Evolutionary conservation across 2,329 filamentous ascomycete genomes (phyloP), one percentile per base, ranked within the genome.

Genomic region (Sporothrix sp.): DNA sequence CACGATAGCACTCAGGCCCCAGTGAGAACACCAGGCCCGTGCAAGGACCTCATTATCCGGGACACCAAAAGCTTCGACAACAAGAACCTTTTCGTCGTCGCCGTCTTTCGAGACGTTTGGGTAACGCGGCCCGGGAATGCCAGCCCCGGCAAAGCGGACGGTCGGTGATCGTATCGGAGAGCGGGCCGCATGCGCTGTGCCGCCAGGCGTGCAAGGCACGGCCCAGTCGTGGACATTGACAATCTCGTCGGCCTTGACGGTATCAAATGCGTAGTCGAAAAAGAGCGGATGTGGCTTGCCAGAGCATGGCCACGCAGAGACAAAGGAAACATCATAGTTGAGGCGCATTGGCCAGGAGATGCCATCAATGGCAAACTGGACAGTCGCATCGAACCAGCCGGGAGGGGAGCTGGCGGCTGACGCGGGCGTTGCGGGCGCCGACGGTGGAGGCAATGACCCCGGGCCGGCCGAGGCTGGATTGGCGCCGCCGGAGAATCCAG

Each of bases 41-140:
- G 82, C 84, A 58, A 89, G 74, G 4, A 87, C 84, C 64, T 88
- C 85, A 57, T 88, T 87, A 63, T 88, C 85, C 44, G 71, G 71
- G 20, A 84, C 82, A 1, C 85, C 85, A 62, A 85, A 81, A 0
- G 84, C 82, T 66, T 88, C 82, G 13, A 88, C 73, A 4, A 84
- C 81, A 8, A 89, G 69, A 3, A 89, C 83, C 58, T 77, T 76
- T 57, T 84, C 82, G 23, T 78, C 69, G 50, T 82, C 78, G 16
- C 72, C 68, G 13, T 70, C 66, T 16, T 57, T 58, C 20, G 47
- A 52, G 25, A 58, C 56, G 9, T 53, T 46, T 20, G 56, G 53
- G 13, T 50, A 50, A 30, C 50, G 42, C 18, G 51, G 52, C 4
- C 54, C 54, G 2, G 51, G 50, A 8, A 59, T 21, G 37, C 54